Conservation (phyloP, 768 basidiomycete genomes). For the Suillus brevipes region DNA sequence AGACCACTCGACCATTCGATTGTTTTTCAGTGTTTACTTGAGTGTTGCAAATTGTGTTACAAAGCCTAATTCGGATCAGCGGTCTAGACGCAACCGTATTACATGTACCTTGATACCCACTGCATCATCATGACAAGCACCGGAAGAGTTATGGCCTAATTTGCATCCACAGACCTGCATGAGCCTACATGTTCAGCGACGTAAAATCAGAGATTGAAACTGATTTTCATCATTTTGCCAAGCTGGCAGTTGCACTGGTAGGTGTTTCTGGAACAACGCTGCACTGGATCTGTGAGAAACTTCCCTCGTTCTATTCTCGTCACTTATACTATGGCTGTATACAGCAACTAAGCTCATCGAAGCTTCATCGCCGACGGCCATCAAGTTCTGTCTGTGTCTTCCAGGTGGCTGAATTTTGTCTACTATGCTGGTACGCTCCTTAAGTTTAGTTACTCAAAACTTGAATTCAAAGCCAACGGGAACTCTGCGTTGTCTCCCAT, state of each 20-base stretch:
- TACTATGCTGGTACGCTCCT: not conserved
- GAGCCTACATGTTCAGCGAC: not conserved
- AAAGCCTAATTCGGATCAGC: not conserved
- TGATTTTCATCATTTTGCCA: not conserved
- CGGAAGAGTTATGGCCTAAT: not conserved
- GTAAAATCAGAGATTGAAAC: not conserved
- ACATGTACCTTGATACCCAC: not conserved
- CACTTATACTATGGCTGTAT: not conserved
- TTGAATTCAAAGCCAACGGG: not conserved
- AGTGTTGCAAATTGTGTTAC: not conserved
- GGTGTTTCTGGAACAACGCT: not conserved
- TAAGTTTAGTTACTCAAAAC: not conserved
- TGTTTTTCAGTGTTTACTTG: slow-evolving; percentile 1
- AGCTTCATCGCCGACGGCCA: not conserved
- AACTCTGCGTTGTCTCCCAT: not conserved
- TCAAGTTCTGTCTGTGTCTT: not conserved
- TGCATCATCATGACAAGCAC: not conserved
- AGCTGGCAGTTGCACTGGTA: too few species aligned
- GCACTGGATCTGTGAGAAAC: not conserved
- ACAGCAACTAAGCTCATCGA: not conserved
- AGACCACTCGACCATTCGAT: not conserved
- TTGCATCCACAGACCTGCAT: not conserved
- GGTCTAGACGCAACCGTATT: too few species aligned
- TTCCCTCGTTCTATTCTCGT: not conserved
- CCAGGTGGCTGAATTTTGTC: not conserved